Percentiles rank a stretch among this genome's conserved stretches.
Conservation (phyloP, 169 alveolate species). For the Cryptosporidium tyzzeri region DNA sequence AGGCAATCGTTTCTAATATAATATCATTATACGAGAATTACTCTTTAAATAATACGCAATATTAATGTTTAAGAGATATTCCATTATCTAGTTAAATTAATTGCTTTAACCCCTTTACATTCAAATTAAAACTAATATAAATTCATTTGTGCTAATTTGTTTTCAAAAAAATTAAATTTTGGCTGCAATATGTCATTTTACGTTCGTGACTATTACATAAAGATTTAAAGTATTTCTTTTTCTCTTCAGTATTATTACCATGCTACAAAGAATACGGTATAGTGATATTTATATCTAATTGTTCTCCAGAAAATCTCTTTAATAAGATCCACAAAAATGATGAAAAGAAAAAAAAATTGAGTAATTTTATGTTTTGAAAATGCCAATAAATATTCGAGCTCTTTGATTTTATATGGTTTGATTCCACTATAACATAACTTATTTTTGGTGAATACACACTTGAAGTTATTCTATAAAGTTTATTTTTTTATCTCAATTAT, state of each 20-base stretch:
- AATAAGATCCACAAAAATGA: neutral
- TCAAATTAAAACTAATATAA: slow-evolving; percentile 8
- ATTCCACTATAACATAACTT: neutral
- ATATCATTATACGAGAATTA: neutral
- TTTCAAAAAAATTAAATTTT: neutral
- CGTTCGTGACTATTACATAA: neutral
- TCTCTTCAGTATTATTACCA: neutral
- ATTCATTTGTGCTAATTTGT: neutral
- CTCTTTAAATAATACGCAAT: neutral
- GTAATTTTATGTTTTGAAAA: neutral
- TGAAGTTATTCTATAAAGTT: neutral
- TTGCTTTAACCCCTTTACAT: slow-evolving; percentile 18
- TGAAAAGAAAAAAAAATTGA: neutral
- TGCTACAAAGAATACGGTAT: neutral
- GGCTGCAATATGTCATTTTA: neutral
- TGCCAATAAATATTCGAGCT: neutral
- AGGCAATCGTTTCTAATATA: slow-evolving; percentile 19
- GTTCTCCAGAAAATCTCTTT: slow-evolving; percentile 6
- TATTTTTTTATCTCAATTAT: neutral
- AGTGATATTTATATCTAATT: neutral
- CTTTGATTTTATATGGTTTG: neutral
- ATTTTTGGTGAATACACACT: neutral
- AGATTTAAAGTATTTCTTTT: neutral
- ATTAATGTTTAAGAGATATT: neutral
- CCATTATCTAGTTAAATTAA: neutral